Evolutionary conservation across 2,329 filamentous ascomycete species (phyloP).

Genomic region (Neonectria neomacrospora): DNA sequence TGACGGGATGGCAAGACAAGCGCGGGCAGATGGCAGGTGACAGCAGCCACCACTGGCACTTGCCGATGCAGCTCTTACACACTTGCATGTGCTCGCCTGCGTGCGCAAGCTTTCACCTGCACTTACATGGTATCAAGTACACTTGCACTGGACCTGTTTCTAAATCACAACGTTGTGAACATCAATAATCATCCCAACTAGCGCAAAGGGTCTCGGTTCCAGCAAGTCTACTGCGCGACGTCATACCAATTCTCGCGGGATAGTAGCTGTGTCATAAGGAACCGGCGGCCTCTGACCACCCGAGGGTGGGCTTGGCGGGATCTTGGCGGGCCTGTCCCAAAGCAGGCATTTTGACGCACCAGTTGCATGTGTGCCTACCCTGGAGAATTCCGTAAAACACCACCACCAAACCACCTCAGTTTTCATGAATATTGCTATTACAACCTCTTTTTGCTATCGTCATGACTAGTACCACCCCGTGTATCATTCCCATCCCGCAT

Average conservation of each 20-base stretch:
- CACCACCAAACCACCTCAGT: background rate
- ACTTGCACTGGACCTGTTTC: background rate
- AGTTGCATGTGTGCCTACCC: background rate
- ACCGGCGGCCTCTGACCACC: background rate
- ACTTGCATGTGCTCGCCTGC: background rate
- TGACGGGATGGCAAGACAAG: no score
- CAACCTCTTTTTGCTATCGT: background rate
- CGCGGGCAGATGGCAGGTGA: background rate
- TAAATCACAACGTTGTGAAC: no score
- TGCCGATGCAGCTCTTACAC: slow-evolving; percentile 1
- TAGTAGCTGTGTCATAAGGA: background rate
- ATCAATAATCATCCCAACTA: no score
- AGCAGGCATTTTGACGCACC: background rate
- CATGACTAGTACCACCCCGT: no score
- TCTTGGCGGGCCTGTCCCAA: background rate
- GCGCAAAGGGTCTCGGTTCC: background rate
- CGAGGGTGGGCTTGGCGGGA: background rate
- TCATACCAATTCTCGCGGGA: background rate
- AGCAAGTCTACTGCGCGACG: background rate
- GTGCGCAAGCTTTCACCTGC: background rate
- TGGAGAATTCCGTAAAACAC: background rate
- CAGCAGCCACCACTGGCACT: background rate
- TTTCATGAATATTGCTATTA: background rate
- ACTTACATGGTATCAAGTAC: background rate
- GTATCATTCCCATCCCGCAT: no score